Evolutionary conservation across 176 grass and related monocot genomes (phyloP), one percentile per base, ranked within the genome.

Genomic region (Oryza longistaminata): DNA sequence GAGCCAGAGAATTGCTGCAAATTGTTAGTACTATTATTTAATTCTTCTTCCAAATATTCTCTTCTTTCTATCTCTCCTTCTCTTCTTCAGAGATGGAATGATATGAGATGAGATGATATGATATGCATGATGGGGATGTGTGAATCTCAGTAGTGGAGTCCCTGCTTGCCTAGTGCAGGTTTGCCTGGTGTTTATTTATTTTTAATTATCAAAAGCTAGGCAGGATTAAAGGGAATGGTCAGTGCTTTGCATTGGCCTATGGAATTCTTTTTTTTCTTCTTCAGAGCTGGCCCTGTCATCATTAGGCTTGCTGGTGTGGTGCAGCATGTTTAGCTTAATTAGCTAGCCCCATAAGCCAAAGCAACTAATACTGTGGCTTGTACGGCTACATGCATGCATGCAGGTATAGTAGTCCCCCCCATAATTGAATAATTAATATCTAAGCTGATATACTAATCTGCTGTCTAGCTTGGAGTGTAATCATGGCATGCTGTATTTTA

Each of bases 61-160:
- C 5, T 58, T 58, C 29, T 31, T 31, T 31, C 27, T 27, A 27
- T 27, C 29, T 31, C 21, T 62, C 5, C 17, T 58, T 16, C 52
- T 58, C 50, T 11, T 19, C 16, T 58, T 58, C 53, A 58, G 53
- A 62, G 58, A n/a, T 22, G n/a, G 58, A 24, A 62, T 62, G 58
- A 62, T n/a, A 62, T 62, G 58, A 11, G 19, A 39, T 64, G 79
- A 48, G 17, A 86, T 85, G 88, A 86, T 82, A 60, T 60, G 55
- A 9, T 6, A 37, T 64, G 79, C 17, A 86, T 85, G 88, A 86
- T 82, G 73, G 53, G 73, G 67, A 90, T 83, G 80, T 87, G 85
- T 87, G 80, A 75, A 84, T 87, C 89, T 90, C 85, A 90, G 89
- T 90, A 90, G 88, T 90, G 89, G 89, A 90, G 78, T 86, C 33